phyloP scores from a whole-genome alignment of 495 filamentous ascomycete species.

The Massariosphaeria phaeospora region DNA sequence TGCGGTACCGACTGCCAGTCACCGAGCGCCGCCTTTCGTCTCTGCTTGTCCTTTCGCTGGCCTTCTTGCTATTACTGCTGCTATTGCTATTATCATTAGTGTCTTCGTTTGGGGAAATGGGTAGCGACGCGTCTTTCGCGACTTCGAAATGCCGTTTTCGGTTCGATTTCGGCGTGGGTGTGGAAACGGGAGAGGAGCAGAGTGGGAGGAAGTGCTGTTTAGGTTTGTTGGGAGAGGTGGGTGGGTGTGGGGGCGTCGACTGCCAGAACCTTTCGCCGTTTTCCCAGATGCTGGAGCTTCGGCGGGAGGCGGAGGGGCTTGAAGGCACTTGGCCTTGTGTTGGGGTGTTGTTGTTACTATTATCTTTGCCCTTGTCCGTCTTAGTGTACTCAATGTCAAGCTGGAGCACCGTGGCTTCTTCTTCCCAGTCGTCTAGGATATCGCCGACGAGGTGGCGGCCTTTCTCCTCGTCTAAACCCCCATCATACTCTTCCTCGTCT shows the following conservation, averaged over 20 bases:
- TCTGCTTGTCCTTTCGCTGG: no score
- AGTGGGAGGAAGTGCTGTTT: slow-evolving; percentile 3
- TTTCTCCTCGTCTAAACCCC: slow-evolving; percentile 6
- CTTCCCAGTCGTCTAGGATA: slow-evolving; percentile 20
- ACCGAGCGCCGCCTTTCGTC: no score
- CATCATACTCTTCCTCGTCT: slow-evolving; percentile 6
- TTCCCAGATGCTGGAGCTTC: slow-evolving; percentile 30
- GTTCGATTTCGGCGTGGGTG: not conserved
- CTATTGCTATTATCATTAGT: not conserved
- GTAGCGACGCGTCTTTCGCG: slow-evolving; percentile 5
- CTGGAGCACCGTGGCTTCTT: slow-evolving; percentile 23
- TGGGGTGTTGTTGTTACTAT: not conserved
- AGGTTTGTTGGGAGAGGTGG: slow-evolving; percentile 13
- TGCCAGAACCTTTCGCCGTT: slow-evolving; percentile 29
- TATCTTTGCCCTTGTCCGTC: not conserved
- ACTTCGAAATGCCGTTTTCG: slow-evolving; percentile 20
- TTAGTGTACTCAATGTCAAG: not conserved
- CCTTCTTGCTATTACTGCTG: not conserved
- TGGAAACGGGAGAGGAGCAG: slow-evolving; percentile 1
- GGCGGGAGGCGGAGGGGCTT: not conserved
- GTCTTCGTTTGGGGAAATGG: not conserved
- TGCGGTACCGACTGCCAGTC: slow-evolving; percentile 3
- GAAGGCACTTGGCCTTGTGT: not conserved
- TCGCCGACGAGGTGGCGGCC: not conserved
- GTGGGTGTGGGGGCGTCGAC: slow-evolving; percentile 15